Evolutionary conservation across 768 basidiomycete species (phyloP).

Genomic region (Lyophyllum shimeji): DNA sequence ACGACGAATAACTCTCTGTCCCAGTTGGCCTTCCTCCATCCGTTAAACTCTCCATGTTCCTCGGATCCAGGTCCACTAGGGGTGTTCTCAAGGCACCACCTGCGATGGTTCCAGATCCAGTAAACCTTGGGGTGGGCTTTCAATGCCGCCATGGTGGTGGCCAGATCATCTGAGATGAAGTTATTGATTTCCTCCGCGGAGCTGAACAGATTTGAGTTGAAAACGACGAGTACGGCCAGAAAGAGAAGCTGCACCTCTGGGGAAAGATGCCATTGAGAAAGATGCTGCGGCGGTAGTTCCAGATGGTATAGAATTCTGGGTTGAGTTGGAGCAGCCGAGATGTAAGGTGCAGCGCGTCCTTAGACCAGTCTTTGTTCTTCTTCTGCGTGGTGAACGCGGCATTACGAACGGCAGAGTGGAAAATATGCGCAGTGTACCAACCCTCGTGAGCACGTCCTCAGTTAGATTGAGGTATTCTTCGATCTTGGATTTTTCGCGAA

Average conservation of each 20-base stretch:
- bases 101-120: constrained; percentile 97
- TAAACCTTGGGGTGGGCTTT: constrained; percentile 93
- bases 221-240: background rate
- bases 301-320: constrained; percentile 94
- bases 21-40: constrained; percentile 86
- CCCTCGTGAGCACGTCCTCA: constrained; percentile 62
- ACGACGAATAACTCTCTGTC: constrained; percentile 81
- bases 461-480: constrained; percentile 71
- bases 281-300: constrained; percentile 92
- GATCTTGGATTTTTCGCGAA: constrained; percentile 75
- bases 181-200: constrained; percentile 59
- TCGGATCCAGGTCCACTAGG: constrained; percentile 65
- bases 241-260: constrained; percentile 43
- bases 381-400: constrained; percentile 48
- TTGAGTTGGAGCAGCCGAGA: constrained; percentile 77
- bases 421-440: constrained; percentile 29
- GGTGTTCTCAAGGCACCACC: constrained; percentile 90
- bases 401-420: constrained; percentile 11
- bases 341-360: constrained; percentile 77
- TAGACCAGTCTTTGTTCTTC: constrained; percentile 62
- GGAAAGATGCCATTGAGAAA: constrained; percentile 71
- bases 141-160: constrained; percentile 78
- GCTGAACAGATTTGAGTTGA: constrained; percentile 38
- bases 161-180: constrained; percentile 69
- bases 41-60: constrained; percentile 42